A percentile compares a stretch with the other conserved stretches of the same genome.
Evolutionary conservation across 441 rosid species (phyloP).

Genomic region (Populus hybrid): DNA sequence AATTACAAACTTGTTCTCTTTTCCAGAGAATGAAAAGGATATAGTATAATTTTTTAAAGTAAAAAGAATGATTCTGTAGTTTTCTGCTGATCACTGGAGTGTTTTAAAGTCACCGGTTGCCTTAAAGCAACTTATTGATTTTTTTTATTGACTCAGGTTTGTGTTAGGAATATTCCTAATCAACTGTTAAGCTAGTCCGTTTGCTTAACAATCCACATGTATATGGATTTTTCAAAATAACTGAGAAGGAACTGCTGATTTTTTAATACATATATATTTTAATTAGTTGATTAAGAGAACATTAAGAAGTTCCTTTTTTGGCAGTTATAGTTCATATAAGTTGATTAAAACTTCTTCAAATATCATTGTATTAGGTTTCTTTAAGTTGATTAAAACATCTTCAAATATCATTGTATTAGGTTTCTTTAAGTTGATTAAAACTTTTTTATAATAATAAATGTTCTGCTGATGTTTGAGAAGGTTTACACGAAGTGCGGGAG

Average conservation of each 20-base stretch:
- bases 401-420: neutral
- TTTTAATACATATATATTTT: neutral
- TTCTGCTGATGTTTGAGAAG: constrained; percentile 34
- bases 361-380: neutral
- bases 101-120: neutral
- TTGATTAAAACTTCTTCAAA: neutral
- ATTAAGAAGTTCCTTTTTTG: constrained; percentile 2
- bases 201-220: no score
- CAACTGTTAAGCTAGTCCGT: no score
- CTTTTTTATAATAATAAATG: neutral
- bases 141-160: no score
- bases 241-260: neutral
- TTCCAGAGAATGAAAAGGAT: neutral
- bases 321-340: neutral
- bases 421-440: neutral
- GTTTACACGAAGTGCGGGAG: constrained; percentile 93
- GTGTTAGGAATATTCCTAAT: no score
- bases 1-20: neutral
- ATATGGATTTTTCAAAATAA: neutral
- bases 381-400: neutral
- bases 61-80: neutral
- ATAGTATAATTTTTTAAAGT: no score
- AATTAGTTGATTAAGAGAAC: neutral
- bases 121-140: neutral
- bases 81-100: neutral